These are phyloP conservation scores for Ceratobasidium sp. DNA, from an alignment of 1,284 basidiomycete genomes.

Conservation along the genomic window DNA sequence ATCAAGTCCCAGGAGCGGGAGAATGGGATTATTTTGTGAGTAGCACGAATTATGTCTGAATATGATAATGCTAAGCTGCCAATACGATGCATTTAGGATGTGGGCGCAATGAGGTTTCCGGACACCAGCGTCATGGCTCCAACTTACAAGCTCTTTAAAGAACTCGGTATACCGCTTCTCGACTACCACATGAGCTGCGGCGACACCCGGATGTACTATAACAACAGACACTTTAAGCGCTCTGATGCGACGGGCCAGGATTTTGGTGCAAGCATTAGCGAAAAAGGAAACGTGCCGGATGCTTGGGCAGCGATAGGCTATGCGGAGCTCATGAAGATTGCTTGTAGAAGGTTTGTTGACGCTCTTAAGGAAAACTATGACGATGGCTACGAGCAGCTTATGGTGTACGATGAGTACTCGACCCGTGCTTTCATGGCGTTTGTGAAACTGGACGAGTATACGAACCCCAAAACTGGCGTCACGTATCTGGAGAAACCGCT, in stretches of 20 bases:
- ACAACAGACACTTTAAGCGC: background rate
- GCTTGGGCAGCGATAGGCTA: background rate
- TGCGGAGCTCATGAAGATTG: background rate
- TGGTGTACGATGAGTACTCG: background rate
- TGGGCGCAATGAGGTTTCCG: background rate
- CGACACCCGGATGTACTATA: background rate
- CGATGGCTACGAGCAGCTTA: background rate
- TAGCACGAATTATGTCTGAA: no score
- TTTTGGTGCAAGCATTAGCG: background rate
- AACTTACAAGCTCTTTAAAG: background rate
- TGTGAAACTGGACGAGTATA: background rate
- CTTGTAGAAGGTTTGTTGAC: background rate
- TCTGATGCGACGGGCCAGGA: background rate
- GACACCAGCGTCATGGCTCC: background rate
- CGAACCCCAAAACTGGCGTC: background rate
- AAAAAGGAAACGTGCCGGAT: background rate
- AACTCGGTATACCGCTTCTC: background rate
- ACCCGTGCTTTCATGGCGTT: background rate
- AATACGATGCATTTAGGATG: background rate
- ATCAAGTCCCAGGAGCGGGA: background rate
- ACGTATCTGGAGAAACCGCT: background rate
- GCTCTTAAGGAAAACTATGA: background rate
- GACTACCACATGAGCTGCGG: background rate
- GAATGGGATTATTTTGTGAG: conserved; percentile 17
- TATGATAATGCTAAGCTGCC: no score